Conservation (phyloP, 2,329 filamentous ascomycete species). For the Fusarium graminum region DNA sequence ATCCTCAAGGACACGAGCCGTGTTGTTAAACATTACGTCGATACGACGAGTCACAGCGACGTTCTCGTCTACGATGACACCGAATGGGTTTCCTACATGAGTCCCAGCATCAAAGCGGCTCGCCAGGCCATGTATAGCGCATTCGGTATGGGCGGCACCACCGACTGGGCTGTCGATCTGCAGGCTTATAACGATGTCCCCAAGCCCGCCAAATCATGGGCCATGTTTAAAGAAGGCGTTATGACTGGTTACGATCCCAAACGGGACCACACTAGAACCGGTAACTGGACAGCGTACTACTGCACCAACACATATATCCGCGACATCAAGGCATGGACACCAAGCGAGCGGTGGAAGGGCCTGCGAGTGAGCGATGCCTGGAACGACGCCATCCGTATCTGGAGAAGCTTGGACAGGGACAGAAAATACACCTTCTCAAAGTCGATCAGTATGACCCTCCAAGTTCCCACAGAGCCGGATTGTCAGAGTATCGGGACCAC, state of each 20-base stretch:
- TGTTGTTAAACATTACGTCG: constrained; percentile 4
- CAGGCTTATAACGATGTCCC: not conserved
- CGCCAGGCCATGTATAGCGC: not conserved
- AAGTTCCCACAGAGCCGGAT: not conserved
- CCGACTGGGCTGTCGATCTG: constrained; percentile 5
- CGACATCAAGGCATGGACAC: not conserved
- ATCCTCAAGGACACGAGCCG: constrained; percentile 6
- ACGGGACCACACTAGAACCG: not conserved
- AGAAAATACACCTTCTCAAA: not conserved
- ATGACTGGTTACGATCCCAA: not conserved
- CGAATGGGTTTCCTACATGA: constrained; percentile 10
- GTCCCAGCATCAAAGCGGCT: not conserved
- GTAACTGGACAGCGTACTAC: not conserved
- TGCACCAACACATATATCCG: not conserved
- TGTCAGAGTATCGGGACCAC: not conserved
- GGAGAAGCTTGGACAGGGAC: not conserved
- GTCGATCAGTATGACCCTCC: not conserved
- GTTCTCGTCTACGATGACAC: not conserved
- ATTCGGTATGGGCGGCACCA: not conserved
- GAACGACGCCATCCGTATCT: not conserved
- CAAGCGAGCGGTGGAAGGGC: not conserved
- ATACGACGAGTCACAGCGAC: constrained; percentile 5
- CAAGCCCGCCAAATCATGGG: not conserved
- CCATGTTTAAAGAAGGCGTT: not conserved
- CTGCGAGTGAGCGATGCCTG: not conserved